A percentile compares a stretch with the other conserved stretches of the same genome.
phyloP scores from a whole-genome alignment of 2,329 filamentous ascomycete genomes.

The Fusarium proliferatum region DNA sequence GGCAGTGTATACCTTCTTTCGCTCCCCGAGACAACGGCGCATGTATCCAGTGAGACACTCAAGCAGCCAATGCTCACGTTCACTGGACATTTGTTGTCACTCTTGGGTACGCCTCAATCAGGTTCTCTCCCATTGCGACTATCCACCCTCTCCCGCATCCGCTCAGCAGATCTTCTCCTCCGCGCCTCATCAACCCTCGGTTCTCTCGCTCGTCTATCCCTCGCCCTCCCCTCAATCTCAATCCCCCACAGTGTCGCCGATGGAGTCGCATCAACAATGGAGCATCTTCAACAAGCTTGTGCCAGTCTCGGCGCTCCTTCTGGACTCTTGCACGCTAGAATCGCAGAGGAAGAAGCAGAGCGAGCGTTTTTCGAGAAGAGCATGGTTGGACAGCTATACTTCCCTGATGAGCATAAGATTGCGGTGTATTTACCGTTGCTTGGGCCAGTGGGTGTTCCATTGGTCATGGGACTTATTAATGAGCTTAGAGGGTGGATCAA shows the following conservation, averaged over 20 bases:
- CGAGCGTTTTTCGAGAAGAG: slow-evolving; percentile 98
- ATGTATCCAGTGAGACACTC: slow-evolving; percentile 73
- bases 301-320: slow-evolving; percentile 71
- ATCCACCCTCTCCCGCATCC: slow-evolving; percentile 85
- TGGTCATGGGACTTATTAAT: slow-evolving; percentile 85
- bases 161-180: slow-evolving; percentile 84
- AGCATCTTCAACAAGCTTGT: slow-evolving; percentile 82
- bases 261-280: slow-evolving; percentile 82
- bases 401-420: slow-evolving; percentile 97
- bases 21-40: slow-evolving; percentile 54
- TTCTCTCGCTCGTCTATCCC: slow-evolving; percentile 86
- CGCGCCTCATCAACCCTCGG: slow-evolving; percentile 94
- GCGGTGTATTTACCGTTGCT: slow-evolving; percentile 94
- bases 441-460: slow-evolving; percentile 89
- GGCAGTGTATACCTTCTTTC: slow-evolving; percentile 75
- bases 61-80: slow-evolving; percentile 88
- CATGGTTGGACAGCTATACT: slow-evolving; percentile 99
- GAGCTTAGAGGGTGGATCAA: slow-evolving; percentile 76
- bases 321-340: slow-evolving; percentile 82
- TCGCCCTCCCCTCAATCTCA: slow-evolving; percentile 87
- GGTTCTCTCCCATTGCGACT: slow-evolving; percentile 88
- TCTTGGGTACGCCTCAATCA: slow-evolving; percentile 84
- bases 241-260: slow-evolving; percentile 89
- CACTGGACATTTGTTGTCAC: slow-evolving; percentile 86
- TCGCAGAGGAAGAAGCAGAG: slow-evolving; percentile 90